phyloP scores from a whole-genome alignment of 257 asterid genomes.

The Solanum chmielewskii region DNA sequence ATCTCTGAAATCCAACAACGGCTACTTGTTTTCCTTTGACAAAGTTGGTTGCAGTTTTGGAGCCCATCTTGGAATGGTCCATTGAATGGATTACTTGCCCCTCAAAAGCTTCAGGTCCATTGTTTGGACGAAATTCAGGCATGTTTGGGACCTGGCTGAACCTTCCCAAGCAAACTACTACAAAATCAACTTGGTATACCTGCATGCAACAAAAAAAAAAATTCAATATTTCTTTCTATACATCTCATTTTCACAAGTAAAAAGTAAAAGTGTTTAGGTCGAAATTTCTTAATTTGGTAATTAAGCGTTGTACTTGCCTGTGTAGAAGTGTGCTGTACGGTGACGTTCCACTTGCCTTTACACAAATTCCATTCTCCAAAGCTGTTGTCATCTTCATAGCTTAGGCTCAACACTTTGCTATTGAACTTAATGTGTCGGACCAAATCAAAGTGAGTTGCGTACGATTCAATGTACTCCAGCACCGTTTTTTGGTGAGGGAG shows the following conservation, averaged over 20 bases:
- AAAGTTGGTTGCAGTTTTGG: constrained; percentile 9
- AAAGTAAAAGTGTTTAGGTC: too few species aligned
- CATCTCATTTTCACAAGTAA: not conserved
- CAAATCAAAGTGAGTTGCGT: not conserved
- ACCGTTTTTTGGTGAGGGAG: not conserved
- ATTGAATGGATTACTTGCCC: constrained; percentile 37
- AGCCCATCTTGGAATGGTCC: constrained; percentile 29
- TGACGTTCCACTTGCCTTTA: not conserved
- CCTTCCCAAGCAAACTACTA: constrained; percentile 30
- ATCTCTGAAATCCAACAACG: constrained; percentile 37
- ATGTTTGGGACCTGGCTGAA: constrained; percentile 26
- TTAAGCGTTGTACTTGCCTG: not conserved
- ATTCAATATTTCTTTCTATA: not conserved
- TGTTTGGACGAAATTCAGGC: constrained; percentile 26
- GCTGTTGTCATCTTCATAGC: not conserved
- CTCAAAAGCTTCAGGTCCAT: constrained; percentile 25
- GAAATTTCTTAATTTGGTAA: not conserved
- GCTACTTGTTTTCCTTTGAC: constrained; percentile 23
- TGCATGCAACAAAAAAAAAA: not conserved
- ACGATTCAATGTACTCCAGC: not conserved
- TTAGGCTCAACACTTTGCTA: not conserved
- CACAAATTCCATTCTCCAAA: not conserved
- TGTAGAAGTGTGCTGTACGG: not conserved
- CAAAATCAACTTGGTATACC: constrained; percentile 28
- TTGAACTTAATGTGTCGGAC: not conserved